A percentile compares a stretch with the other conserved stretches of the same genome.
These are phyloP conservation scores for Cercophora newfieldiana DNA, from an alignment of 495 filamentous ascomycete species.

Conservation along the genomic window DNA sequence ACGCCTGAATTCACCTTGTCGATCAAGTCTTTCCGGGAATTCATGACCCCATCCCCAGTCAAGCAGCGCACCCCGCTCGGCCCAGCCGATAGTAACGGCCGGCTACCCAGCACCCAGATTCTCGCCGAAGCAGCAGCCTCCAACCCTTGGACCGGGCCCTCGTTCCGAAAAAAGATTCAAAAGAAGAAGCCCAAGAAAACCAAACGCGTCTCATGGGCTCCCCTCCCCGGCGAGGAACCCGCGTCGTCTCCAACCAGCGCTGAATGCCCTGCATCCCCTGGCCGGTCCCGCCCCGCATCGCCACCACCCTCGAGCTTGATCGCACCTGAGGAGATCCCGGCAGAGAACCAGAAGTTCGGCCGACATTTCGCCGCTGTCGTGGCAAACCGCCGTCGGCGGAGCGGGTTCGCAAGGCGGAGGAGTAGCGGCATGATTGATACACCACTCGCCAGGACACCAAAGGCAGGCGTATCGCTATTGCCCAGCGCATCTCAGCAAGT, in stretches of 20 bases:
- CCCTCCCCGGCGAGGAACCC: slow-evolving; percentile 18
- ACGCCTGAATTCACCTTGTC: slow-evolving; percentile 35
- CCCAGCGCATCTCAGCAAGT: slow-evolving; percentile 44
- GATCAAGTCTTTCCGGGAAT: slow-evolving; percentile 33
- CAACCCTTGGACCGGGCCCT: slow-evolving; percentile 28
- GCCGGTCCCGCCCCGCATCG: slow-evolving; percentile 19
- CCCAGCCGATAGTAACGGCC: slow-evolving; percentile 18
- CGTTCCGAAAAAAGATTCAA: neutral
- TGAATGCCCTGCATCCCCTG: neutral
- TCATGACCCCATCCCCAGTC: slow-evolving; percentile 31
- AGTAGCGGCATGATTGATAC: neutral
- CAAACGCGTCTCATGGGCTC: slow-evolving; percentile 35
- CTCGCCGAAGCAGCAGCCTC: slow-evolving; percentile 28
- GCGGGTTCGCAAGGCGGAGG: neutral
- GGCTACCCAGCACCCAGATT: slow-evolving; percentile 27
- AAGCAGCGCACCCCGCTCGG: slow-evolving; percentile 20
- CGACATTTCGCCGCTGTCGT: slow-evolving; percentile 40
- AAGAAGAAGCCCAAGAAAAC: slow-evolving; percentile 9
- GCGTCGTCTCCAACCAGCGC: neutral
- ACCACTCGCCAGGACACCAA: neutral
- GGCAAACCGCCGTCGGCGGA: slow-evolving; percentile 18
- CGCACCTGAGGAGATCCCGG: slow-evolving; percentile 11
- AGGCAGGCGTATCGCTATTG: slow-evolving; percentile 26
- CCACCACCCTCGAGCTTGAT: slow-evolving; percentile 29
- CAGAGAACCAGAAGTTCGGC: slow-evolving; percentile 26